Base-by-base conservation (phyloP, 106 monocot genomes). In the Gastrodia elata region DNA sequence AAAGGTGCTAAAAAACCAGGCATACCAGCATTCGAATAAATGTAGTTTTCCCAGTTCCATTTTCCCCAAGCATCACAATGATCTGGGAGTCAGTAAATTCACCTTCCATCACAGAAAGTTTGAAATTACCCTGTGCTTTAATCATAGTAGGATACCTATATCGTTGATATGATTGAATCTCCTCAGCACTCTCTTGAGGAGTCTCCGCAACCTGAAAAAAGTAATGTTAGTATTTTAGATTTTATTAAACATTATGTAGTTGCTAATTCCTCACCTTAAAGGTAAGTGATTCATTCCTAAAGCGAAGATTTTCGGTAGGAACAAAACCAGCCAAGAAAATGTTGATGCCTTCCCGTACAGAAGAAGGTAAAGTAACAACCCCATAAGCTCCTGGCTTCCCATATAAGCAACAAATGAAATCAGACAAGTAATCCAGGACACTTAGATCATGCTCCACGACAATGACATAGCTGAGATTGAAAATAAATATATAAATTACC, bases 361-460 rank as follows among this genome's bases (percentile, higher is more conserved):
- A 93, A 58, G 89, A 98, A 0, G 98, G 98, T 48, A 98, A 77
- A 67, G 98, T 98, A 69, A 98, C 98, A 71, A 98, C 98, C 78
- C 98, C 98, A 80, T 98, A 98, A 64, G 98, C 93, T 70, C 98
- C 98, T 30, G 98, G 98, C 42, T 88, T 98, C 57, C 98, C 98
- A 77, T 98, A 98, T 74, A 98, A 85, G 72, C 93, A 98, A 73
- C 98, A 98, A 57, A 98, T 98, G 81, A 91, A 98, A 77, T 98
- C 98, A 28, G 98, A 98, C 56, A 98, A 79, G 77, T 98, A 98
- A 81, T 98, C 93, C 16, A 98, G 85, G 35, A 98, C 93, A 68
- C 98, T 98, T 49, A 98, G 93, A 48, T 98, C 98, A 84, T 98
- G 93, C 87, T 98, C 97, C 85, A 98, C 93, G 36, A 98, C 97